phyloP scores from a whole-genome alignment of 2,329 filamentous ascomycete species.

The Decorospora gaudefroyi region DNA sequence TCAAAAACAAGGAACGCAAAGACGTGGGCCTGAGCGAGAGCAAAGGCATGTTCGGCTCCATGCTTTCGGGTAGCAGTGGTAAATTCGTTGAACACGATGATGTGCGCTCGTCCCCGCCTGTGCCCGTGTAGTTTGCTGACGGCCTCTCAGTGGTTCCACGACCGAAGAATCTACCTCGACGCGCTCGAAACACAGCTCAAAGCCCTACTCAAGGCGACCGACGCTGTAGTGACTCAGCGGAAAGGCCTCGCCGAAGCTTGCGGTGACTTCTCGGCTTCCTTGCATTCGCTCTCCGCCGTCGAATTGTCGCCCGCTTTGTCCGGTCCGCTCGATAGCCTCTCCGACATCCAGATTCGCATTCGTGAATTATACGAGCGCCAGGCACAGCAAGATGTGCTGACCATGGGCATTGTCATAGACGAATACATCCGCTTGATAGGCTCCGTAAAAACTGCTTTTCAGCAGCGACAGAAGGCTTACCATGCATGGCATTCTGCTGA shows the following conservation, averaged over 20 bases:
- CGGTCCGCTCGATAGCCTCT: constrained; percentile 85
- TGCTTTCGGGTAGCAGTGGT: constrained; percentile 71
- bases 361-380: constrained; percentile 94
- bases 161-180: constrained; percentile 91
- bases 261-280: constrained; percentile 86
- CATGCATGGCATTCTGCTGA: constrained; percentile 93
- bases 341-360: constrained; percentile 91
- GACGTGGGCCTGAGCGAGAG: constrained; percentile 85
- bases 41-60: constrained; percentile 87
- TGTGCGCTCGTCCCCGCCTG: constrained; percentile 56
- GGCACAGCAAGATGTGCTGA: constrained; percentile 94
- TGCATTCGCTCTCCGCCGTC: constrained; percentile 90
- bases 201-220: constrained; percentile 87
- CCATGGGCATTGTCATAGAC: constrained; percentile 94
- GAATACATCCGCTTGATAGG: constrained; percentile 97
- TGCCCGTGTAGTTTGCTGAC: constrained; percentile 13
- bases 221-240: constrained; percentile 86
- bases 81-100: constrained; percentile 99
- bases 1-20: constrained; percentile 95
- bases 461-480: constrained; percentile 91
- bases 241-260: constrained; percentile 94
- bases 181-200: constrained; percentile 90
- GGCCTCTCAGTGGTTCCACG: constrained; percentile 82
- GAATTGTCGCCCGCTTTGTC: constrained; percentile 89
- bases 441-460: constrained; percentile 90